phyloP scores from a whole-genome alignment of 2,329 filamentous ascomycete genomes.

The Grosmannia huntii region DNA sequence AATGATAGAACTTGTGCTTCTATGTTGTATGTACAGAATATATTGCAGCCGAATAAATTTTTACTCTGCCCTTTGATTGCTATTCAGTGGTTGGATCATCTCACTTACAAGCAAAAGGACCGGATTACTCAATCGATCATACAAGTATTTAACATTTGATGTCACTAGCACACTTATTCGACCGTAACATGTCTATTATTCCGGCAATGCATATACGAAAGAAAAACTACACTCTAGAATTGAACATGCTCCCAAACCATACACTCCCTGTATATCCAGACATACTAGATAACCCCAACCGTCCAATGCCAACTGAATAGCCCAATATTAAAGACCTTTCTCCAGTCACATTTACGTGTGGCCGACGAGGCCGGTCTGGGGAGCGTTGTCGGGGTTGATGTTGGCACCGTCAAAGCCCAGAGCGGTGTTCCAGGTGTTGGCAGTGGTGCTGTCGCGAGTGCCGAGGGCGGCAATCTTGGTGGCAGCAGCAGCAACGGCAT shows the following conservation, averaged over 20 bases:
- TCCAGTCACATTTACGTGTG: conserved; percentile 17
- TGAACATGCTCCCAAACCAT: background rate
- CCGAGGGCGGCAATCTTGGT: conserved; percentile 21
- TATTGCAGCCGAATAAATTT: too few relatives aligned
- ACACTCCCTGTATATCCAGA: background rate
- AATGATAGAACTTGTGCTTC: too few relatives aligned
- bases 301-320: background rate
- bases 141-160: too few relatives aligned
- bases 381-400: conserved; percentile 26
- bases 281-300: background rate
- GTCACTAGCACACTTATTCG: background rate
- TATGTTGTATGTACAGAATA: too few relatives aligned
- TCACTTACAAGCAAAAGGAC: too few relatives aligned
- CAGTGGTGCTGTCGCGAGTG: conserved; percentile 23
- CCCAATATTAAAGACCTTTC: background rate
- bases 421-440: conserved; percentile 27
- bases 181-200: background rate
- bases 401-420: conserved; percentile 26
- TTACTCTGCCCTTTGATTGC: too few relatives aligned
- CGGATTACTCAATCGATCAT: too few relatives aligned
- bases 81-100: too few relatives aligned
- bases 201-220: background rate
- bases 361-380: conserved; percentile 23
- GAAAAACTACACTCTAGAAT: background rate
- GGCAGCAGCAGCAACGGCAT: conserved; percentile 39